Evolutionary conservation across 1,284 basidiomycete genomes (phyloP), one percentile per base, ranked within the genome.

Genomic region (Puccinia novopanici): DNA sequence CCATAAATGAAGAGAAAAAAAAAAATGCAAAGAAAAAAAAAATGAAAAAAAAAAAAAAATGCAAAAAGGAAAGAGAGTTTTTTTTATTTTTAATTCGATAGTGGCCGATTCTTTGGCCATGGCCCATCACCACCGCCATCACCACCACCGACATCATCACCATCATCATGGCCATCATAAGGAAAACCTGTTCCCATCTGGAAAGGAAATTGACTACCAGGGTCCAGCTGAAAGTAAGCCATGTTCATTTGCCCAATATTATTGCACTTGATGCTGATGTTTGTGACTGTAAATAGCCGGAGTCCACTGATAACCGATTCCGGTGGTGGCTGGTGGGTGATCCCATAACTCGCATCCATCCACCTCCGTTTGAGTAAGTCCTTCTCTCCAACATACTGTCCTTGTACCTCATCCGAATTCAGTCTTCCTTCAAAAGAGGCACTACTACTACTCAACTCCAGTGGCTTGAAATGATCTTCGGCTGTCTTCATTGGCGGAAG

Each of bases 381-480:
- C 54, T 80, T 40, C 59, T 80, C 78, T 67, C 34, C 42, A 10
- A 81, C 79, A 57, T 81, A 81, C 27, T 75, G 79, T 24, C 61
- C 79, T 48, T 68, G 27, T 13, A 40, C 37, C 17, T 30, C 61
- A 48, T 81, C 63, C 17, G 52, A 52, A 40, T 22, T 59, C 6
- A 37, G 27, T 57, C 68, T 37, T 27, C 22, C 45, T 37, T 61
- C 52, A 1, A 12, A 24, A 6, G 30, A n/a, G 9, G 57, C 22
- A 45, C 34, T 27, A 61, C 19, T 73, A 3, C 34, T 27, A 61
- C 45, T 63, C 24, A 67, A 61, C 24, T 57, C 61, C 10, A 81
- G 79, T 34, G 79, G 79, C 48, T 63, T 72, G 55, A 81, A 74
- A 34, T 81, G 79, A 57, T 81, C 79, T 67, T 81, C 79, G 3